Conservation (phyloP, 1,284 basidiomycete species). For the Ustilago bromivora region DNA sequence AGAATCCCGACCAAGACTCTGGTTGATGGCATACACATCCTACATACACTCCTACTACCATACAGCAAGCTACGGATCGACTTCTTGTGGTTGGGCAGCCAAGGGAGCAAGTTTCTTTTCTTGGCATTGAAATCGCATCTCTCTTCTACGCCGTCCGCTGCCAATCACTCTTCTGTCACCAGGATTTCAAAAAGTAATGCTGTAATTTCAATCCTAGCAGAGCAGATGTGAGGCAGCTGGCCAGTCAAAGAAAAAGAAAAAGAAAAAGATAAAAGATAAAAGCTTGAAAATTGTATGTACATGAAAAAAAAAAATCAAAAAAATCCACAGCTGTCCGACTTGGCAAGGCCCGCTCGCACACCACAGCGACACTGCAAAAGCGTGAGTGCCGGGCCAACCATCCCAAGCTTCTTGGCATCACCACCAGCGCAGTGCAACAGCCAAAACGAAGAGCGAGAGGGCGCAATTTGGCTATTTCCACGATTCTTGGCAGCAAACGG, state of each 20-base stretch:
- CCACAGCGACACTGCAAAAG: too few relatives aligned
- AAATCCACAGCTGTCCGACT: neutral
- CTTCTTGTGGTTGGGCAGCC: neutral
- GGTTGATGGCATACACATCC: conserved; percentile 7
- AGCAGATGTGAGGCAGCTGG: neutral
- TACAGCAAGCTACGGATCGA: neutral
- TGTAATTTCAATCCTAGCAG: neutral
- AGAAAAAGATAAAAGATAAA: neutral
- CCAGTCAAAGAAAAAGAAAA: neutral
- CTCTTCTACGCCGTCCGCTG: neutral
- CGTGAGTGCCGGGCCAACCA: conserved; percentile 3
- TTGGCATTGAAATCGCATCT: conserved; percentile 1
- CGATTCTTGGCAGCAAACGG: conserved; percentile 2
- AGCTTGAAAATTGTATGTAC: neutral
- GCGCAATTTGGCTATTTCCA: neutral
- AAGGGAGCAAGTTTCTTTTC: conserved; percentile 3
- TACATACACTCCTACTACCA: neutral
- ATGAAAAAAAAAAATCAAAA: neutral
- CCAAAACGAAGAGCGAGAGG: neutral
- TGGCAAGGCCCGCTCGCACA: neutral
- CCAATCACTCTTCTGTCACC: neutral
- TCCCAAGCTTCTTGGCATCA: conserved; percentile 8
- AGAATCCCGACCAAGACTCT: neutral
- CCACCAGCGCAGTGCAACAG: neutral
- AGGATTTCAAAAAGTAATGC: neutral